Percentiles rank a stretch among this genome's conserved stretches.
Conservation (phyloP, 306 rosid genomes). For the Betula pendula region DNA sequence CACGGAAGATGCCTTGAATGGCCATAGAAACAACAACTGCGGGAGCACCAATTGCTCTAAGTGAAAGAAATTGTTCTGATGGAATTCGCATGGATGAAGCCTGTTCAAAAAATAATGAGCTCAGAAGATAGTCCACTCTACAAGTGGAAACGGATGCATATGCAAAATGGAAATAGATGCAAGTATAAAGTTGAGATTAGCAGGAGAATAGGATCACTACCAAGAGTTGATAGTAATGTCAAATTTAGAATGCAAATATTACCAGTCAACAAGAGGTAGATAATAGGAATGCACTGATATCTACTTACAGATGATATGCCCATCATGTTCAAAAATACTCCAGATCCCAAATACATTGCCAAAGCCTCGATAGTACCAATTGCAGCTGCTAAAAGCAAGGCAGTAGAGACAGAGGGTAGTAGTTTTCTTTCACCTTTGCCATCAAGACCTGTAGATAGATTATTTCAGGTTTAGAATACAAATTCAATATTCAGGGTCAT, state of each 20-base stretch:
- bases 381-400: slow-evolving; percentile 69
- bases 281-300: not conserved
- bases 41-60: slow-evolving; percentile 96
- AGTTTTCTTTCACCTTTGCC: slow-evolving; percentile 49
- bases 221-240: not conserved
- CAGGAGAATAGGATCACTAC: not conserved
- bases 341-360: slow-evolving; percentile 76
- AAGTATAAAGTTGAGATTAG: not conserved
- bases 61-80: slow-evolving; percentile 63
- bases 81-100: slow-evolving; percentile 59
- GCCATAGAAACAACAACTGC: slow-evolving; percentile 95
- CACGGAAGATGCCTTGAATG: slow-evolving; percentile 96
- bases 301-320: slow-evolving; percentile 76
- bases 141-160: not conserved
- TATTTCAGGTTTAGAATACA: slow-evolving; percentile 24
- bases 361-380: slow-evolving; percentile 86
- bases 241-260: not conserved
- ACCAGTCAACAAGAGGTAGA: not conserved
- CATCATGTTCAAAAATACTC: slow-evolving; percentile 61
- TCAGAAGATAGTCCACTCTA: slow-evolving; percentile 1
- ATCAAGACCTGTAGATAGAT: slow-evolving; percentile 37
- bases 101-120: slow-evolving; percentile 37
- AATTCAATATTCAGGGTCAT: not conserved
- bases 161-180: not conserved
- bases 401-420: slow-evolving; percentile 90